Percentiles rank a stretch among this genome's conserved stretches.
These are phyloP conservation scores for Suillus americanus DNA, from an alignment of 768 basidiomycete genomes.

Conservation along the genomic window DNA sequence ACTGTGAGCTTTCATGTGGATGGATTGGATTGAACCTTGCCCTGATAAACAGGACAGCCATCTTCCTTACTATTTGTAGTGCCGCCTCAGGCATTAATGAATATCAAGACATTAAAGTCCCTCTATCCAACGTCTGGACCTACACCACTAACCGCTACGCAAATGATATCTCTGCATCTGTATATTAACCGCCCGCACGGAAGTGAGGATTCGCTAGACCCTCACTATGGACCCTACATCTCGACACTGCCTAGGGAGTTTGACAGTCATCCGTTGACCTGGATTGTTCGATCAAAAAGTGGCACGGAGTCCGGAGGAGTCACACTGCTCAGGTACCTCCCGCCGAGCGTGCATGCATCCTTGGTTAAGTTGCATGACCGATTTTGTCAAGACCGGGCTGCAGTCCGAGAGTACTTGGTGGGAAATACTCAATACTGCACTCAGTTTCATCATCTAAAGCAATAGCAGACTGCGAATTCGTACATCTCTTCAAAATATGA, in stretches of 20 bases:
- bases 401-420: slow-evolving; percentile 53
- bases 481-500: neutral
- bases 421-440: slow-evolving; percentile 17
- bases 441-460: neutral
- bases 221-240: slow-evolving; percentile 73
- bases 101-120: slow-evolving; percentile 61
- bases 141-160: slow-evolving; percentile 55
- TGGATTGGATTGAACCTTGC: neutral
- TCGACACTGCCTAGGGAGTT: slow-evolving; percentile 75
- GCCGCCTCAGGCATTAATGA: slow-evolving; percentile 71
- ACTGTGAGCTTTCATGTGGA: slow-evolving; percentile 34
- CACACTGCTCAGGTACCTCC: slow-evolving; percentile 44
- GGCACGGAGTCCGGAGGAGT: slow-evolving; percentile 16
- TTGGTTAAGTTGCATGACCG: slow-evolving; percentile 44
- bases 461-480: slow-evolving; percentile 1
- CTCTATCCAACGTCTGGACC: slow-evolving; percentile 47
- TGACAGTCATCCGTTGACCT: slow-evolving; percentile 78
- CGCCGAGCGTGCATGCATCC: slow-evolving; percentile 43
- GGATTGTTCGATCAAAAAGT: slow-evolving; percentile 44
- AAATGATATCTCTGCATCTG: slow-evolving; percentile 81
- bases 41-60: slow-evolving; percentile 36
- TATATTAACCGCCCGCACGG: slow-evolving; percentile 57
- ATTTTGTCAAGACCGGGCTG: slow-evolving; percentile 61
- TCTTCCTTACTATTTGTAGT: slow-evolving; percentile 64
- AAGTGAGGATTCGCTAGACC: slow-evolving; percentile 47